Percentiles rank a stretch among this genome's conserved stretches.
phyloP scores from a whole-genome alignment of 2,329 filamentous ascomycete species.

The Sporothrix brasiliensis region DNA sequence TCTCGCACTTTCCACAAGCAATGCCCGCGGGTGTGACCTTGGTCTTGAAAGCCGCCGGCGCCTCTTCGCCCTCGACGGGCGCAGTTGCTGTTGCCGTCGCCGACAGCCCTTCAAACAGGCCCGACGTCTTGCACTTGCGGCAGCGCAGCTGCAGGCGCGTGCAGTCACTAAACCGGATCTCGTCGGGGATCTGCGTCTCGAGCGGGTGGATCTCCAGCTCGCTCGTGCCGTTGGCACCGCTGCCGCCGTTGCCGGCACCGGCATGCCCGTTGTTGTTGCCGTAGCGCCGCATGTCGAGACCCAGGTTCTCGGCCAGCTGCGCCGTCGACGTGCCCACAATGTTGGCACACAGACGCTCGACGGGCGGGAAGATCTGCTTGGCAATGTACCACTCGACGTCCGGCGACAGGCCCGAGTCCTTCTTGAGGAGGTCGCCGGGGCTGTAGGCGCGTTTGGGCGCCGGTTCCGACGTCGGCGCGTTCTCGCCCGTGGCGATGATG shows the following conservation, averaged over 20 bases:
- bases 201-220: conserved; percentile 79
- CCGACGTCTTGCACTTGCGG: conserved; percentile 72
- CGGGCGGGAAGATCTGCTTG: conserved; percentile 97
- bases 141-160: conserved; percentile 77
- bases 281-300: conserved; percentile 88
- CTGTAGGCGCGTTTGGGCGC: conserved; percentile 88
- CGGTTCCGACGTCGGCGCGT: conserved; percentile 57
- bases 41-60: not conserved
- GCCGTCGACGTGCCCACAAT: conserved; percentile 90
- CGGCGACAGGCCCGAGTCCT: conserved; percentile 73
- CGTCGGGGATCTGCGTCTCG: conserved; percentile 91
- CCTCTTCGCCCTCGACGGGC: not conserved
- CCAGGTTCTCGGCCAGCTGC: conserved; percentile 88
- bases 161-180: conserved; percentile 83
- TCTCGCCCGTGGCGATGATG: conserved; percentile 71
- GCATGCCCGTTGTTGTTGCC: conserved; percentile 47
- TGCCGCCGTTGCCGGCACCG: conserved; percentile 52
- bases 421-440: conserved; percentile 79
- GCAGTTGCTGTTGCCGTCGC: conserved; percentile 41
- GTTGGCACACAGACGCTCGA: conserved; percentile 95
- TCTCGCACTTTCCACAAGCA: conserved; percentile 69
- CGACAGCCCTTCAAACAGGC: conserved; percentile 75
- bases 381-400: conserved; percentile 98
- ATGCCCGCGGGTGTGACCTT: conserved; percentile 74
- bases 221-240: conserved; percentile 55